Percentiles rank a stretch among this genome's conserved stretches.
Conservation (phyloP, 2,329 filamentous ascomycete genomes). For the Sporothrix euskadiensis region DNA sequence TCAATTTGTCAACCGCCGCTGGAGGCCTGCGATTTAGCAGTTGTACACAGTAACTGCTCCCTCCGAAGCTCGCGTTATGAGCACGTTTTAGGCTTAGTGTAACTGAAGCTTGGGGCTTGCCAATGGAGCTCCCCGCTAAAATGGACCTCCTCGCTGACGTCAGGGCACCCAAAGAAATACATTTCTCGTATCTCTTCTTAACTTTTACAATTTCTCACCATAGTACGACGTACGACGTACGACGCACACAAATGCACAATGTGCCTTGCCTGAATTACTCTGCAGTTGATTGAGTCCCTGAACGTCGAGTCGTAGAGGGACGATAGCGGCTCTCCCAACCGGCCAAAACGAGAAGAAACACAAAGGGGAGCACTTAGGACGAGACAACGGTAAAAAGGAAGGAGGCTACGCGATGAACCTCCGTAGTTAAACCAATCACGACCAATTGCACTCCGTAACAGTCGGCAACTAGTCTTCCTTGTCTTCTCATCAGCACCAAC, state of each 20-base stretch:
- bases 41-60: neutral
- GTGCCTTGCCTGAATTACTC: neutral
- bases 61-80: neutral
- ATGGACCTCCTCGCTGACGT: neutral
- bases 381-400: neutral
- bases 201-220: neutral
- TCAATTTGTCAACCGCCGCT: neutral
- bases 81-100: neutral
- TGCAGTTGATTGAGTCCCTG: neutral
- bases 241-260: neutral
- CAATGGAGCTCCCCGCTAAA: neutral
- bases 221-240: neutral
- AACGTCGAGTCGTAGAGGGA: neutral
- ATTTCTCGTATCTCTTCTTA: neutral
- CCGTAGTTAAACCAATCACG: neutral
- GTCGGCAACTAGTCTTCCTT: neutral
- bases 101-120: neutral
- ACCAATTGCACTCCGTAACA: neutral
- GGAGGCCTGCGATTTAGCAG: neutral
- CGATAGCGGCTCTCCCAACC: neutral
- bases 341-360: neutral
- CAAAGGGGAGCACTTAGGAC: too few species aligned
- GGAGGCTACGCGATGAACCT: neutral
- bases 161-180: neutral
- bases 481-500: neutral